phyloP scores from a whole-genome alignment of 2,329 filamentous ascomycete species.

The Calonectria pauciramosa region DNA sequence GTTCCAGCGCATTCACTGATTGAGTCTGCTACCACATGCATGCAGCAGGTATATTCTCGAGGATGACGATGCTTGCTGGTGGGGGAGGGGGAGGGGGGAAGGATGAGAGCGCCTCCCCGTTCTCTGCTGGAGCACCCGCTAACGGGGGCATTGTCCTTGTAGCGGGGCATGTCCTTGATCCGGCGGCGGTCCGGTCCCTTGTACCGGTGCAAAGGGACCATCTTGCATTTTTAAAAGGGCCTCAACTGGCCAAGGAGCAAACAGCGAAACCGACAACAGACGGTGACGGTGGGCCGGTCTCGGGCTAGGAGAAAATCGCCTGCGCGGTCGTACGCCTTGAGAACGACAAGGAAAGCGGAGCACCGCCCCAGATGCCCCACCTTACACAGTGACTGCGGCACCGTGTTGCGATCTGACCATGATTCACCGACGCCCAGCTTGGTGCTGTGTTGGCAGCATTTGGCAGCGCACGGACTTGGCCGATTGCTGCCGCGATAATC shows the following conservation, averaged over 20 bases:
- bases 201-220: conserved; percentile 16
- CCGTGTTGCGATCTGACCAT: conserved; percentile 29
- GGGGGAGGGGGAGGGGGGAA: neutral
- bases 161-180: conserved; percentile 8
- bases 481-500: neutral
- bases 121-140: neutral
- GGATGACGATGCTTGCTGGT: neutral
- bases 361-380: conserved; percentile 27
- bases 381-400: conserved; percentile 23
- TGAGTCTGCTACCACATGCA: neutral
- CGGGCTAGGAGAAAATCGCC: conserved; percentile 27
- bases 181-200: conserved; percentile 23
- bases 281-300: conserved; percentile 38
- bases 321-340: conserved; percentile 42
- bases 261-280: neutral
- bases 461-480: conserved; percentile 4
- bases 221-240: neutral
- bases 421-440: conserved; percentile 16
- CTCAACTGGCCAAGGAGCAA: neutral
- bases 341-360: conserved; percentile 47
- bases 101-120: neutral
- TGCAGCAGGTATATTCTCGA: neutral
- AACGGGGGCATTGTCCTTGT: neutral
- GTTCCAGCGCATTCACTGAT: conserved; percentile 39
- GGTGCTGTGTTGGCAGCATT: neutral